Evolutionary conservation across 1,284 basidiomycete species (phyloP).

Genomic region (Ceratorhiza oryzae-sativae): DNA sequence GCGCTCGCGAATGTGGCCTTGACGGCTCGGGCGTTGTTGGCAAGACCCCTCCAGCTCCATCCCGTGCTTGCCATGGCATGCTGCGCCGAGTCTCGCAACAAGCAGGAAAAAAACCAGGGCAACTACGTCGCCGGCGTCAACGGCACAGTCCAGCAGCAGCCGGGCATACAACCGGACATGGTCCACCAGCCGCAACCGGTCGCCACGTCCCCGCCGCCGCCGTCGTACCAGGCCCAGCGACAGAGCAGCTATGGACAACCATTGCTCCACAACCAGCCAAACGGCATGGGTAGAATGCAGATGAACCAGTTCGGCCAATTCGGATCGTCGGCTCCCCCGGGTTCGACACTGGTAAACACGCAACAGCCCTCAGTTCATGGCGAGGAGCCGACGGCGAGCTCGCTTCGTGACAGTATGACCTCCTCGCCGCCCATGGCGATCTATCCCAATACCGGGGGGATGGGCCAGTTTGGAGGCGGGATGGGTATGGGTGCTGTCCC

Average conservation of each 20-base stretch:
- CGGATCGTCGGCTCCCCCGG: background rate
- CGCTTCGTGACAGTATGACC: constrained; percentile 20
- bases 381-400: constrained; percentile 14
- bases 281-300: constrained; percentile 3
- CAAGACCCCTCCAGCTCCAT: background rate
- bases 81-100: constrained; percentile 33
- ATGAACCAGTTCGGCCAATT: constrained; percentile 32
- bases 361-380: constrained; percentile 12
- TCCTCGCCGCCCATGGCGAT: constrained; percentile 7
- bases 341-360: constrained; percentile 10
- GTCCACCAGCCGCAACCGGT: constrained; percentile 17
- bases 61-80: constrained; percentile 30
- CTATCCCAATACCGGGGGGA: background rate
- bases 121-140: background rate
- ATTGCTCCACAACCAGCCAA: background rate
- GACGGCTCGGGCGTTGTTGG: background rate
- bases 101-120: constrained; percentile 1
- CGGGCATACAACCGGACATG: background rate
- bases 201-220: background rate
- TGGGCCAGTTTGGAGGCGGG: background rate
- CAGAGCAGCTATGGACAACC: constrained; percentile 20
- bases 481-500: background rate
- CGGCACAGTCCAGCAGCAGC: background rate
- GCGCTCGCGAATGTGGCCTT: background rate
- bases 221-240: constrained; percentile 14